Evolutionary conservation across 2,329 filamentous ascomycete genomes (phyloP).

Genomic region (Exserohilum turcica): DNA sequence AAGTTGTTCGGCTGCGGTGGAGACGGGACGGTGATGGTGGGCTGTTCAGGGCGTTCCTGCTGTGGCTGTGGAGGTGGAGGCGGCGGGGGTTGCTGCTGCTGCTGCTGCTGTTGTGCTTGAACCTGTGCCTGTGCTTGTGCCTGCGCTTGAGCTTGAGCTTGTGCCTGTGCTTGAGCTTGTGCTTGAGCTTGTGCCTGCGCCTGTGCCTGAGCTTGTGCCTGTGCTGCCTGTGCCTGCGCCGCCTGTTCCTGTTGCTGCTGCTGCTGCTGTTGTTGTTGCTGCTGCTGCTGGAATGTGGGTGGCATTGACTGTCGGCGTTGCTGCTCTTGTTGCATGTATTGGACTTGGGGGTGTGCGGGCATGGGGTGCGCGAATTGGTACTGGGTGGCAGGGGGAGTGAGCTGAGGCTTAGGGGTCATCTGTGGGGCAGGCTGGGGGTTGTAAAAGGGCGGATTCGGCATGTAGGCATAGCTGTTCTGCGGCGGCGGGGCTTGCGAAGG

Average conservation of each 20-base stretch:
- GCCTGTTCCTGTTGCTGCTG: constrained; percentile 53
- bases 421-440: constrained; percentile 65
- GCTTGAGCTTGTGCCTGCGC: constrained; percentile 49
- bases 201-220: constrained; percentile 38
- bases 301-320: constrained; percentile 74
- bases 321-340: constrained; percentile 77
- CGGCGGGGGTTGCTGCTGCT: constrained; percentile 73
- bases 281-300: constrained; percentile 68
- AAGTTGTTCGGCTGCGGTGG: constrained; percentile 60
- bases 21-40: constrained; percentile 49
- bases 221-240: constrained; percentile 56
- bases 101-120: constrained; percentile 68
- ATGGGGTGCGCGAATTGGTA: constrained; percentile 53
- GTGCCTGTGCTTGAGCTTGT: constrained; percentile 57
- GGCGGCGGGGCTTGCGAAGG: constrained; percentile 65
- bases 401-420: constrained; percentile 51
- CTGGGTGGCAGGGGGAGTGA: constrained; percentile 49
- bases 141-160: constrained; percentile 58
- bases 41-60: constrained; percentile 57
- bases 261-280: constrained; percentile 65
- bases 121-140: constrained; percentile 60
- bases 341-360: constrained; percentile 57
- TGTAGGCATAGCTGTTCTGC: constrained; percentile 76
- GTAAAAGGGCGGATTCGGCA: constrained; percentile 85
- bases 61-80: constrained; percentile 78